Percentiles rank a stretch among this genome's conserved stretches.
Evolutionary conservation across 139 green algal species (phyloP).

Genomic region (Desmodesmus armatus): DNA sequence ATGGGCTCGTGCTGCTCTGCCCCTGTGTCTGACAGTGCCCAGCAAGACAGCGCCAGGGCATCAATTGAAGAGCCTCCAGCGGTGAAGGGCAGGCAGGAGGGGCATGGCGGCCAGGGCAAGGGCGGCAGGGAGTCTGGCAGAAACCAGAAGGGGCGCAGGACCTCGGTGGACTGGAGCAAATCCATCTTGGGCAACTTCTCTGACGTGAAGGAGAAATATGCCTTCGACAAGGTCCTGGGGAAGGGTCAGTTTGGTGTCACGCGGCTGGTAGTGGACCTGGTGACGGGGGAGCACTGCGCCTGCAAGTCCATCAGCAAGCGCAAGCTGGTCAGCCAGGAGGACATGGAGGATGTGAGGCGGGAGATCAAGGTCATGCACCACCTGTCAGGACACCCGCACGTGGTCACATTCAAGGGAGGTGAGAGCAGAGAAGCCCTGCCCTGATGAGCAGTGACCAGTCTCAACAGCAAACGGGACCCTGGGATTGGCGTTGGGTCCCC

Average conservation of each 20-base stretch:
- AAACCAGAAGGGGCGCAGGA: neutral
- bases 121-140: neutral
- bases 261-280: conserved; percentile 67
- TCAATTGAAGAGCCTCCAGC: too few relatives aligned
- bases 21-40: neutral
- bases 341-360: conserved; percentile 76
- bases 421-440: too few relatives aligned
- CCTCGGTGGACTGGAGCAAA: neutral
- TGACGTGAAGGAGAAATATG: conserved; percentile 60
- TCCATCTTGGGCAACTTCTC: conserved; percentile 27
- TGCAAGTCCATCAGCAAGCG: conserved; percentile 92
- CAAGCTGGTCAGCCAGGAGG: conserved; percentile 71
- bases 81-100: too few relatives aligned
- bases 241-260: conserved; percentile 81
- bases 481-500: too few relatives aligned
- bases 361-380: conserved; percentile 80
- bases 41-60: too few relatives aligned
- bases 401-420: conserved; percentile 79
- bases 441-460: too few relatives aligned
- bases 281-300: conserved; percentile 72
- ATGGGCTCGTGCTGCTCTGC: conserved; percentile 11
- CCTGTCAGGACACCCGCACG: conserved; percentile 79
- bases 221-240: conserved; percentile 69
- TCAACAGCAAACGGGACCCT: too few relatives aligned
- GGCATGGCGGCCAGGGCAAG: too few relatives aligned